These are phyloP conservation scores for Lactarius hengduanensis DNA, from an alignment of 768 basidiomycete genomes.

Conservation along the genomic window DNA sequence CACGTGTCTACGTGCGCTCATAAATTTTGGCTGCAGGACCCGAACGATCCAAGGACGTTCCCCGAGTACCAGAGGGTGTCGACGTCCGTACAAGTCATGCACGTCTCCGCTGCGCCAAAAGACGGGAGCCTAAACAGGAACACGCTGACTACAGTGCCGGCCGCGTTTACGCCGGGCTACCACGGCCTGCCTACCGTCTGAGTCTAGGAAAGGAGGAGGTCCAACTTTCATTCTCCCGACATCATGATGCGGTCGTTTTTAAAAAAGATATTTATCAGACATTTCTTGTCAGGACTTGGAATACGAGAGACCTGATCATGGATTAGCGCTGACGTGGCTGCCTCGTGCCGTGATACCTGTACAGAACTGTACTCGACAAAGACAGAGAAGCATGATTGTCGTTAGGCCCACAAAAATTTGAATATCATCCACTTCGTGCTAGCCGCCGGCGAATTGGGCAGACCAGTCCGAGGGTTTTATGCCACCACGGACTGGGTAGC, in stretches of 20 bases:
- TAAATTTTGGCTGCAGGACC: background rate
- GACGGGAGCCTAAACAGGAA: background rate
- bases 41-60: slow-evolving; percentile 16
- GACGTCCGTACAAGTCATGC: background rate
- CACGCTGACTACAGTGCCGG: background rate
- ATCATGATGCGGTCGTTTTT: background rate
- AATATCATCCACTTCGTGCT: too few relatives aligned
- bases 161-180: background rate
- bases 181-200: slow-evolving; percentile 12
- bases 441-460: too few relatives aligned
- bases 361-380: too few relatives aligned
- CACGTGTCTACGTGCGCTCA: too few relatives aligned
- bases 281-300: too few relatives aligned
- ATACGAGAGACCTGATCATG: too few relatives aligned
- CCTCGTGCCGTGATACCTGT: too few relatives aligned
- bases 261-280: background rate
- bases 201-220: background rate
- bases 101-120: background rate
- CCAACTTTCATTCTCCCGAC: background rate
- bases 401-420: too few relatives aligned
- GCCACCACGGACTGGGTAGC: too few relatives aligned
- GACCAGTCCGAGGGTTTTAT: too few relatives aligned
- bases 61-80: background rate
- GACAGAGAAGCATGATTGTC: too few relatives aligned
- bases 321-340: too few relatives aligned